phyloP scores from a whole-genome alignment of 2,329 filamentous ascomycete genomes.

The Cryphonectria parasitica region DNA sequence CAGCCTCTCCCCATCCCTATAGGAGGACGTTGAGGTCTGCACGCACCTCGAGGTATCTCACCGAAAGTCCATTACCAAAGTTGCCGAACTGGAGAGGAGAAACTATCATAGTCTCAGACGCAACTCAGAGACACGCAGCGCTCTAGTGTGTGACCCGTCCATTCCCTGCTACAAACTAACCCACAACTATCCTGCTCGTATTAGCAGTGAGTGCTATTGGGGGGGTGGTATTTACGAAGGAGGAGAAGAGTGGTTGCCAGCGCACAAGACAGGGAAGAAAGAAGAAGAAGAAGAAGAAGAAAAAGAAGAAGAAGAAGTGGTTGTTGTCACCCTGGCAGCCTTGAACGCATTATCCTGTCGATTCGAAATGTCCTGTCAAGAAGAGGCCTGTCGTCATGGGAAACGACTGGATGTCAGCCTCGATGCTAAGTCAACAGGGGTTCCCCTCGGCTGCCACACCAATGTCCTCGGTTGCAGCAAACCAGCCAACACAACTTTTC shows the following conservation, averaged over 20 bases:
- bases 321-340: neutral
- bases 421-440: conserved; percentile 21
- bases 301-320: neutral
- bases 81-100: conserved; percentile 5
- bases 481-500: conserved; percentile 20
- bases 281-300: neutral
- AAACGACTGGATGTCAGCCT: conserved; percentile 24
- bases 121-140: neutral
- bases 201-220: neutral
- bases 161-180: neutral
- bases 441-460: conserved; percentile 8
- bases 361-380: neutral
- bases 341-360: neutral
- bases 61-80: neutral
- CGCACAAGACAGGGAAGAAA: conserved; percentile 4
- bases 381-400: conserved; percentile 18
- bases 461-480: conserved; percentile 13
- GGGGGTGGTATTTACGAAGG: neutral
- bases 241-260: neutral
- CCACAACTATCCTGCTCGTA: conserved; percentile 14
- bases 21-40: neutral
- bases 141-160: conserved; percentile 13
- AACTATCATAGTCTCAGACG: neutral
- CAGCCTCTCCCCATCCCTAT: conserved; percentile 1
- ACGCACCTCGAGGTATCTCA: neutral